phyloP scores from a whole-genome alignment of 176 grass and related monocot species.

The Hordeum vulgare region DNA sequence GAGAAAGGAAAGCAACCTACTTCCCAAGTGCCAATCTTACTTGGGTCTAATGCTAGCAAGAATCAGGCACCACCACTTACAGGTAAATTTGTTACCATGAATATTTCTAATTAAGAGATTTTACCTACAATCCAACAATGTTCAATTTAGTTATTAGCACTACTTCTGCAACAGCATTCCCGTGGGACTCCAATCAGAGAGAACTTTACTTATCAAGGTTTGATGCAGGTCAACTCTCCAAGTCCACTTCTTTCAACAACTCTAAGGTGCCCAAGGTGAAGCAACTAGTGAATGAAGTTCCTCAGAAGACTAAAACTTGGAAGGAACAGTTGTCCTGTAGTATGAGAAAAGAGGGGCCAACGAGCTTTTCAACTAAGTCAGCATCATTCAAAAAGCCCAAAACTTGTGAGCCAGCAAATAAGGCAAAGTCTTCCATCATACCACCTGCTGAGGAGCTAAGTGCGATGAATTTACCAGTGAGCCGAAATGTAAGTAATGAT shows the following conservation, averaged over 20 bases:
- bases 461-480: conserved; percentile 24
- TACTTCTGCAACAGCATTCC: background rate
- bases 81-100: conserved; percentile 48
- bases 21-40: conserved; percentile 20
- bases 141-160: conserved; percentile 9
- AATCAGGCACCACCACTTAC: conserved; percentile 20
- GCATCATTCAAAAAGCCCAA: conserved; percentile 65
- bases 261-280: conserved; percentile 93
- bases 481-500: conserved; percentile 31
- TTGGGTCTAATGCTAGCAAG: conserved; percentile 27
- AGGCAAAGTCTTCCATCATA: conserved; percentile 28
- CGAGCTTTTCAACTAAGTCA: conserved; percentile 47
- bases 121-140: background rate
- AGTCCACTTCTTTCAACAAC: conserved; percentile 78
- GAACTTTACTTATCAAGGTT: conserved; percentile 10
- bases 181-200: background rate
- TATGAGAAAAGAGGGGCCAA: conserved; percentile 45
- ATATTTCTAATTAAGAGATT: conserved; percentile 8
- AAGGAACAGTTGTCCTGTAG: conserved; percentile 43
- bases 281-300: conserved; percentile 62
- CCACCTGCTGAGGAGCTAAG: conserved; percentile 44
- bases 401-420: conserved; percentile 39
- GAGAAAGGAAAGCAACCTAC: conserved; percentile 52
- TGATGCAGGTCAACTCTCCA: conserved; percentile 58
- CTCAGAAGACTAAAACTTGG: conserved; percentile 50